Percentiles rank a stretch among this genome's conserved stretches.
Evolutionary conservation across 768 basidiomycete species (phyloP).

Genomic region (Pisolithus orientalis): DNA sequence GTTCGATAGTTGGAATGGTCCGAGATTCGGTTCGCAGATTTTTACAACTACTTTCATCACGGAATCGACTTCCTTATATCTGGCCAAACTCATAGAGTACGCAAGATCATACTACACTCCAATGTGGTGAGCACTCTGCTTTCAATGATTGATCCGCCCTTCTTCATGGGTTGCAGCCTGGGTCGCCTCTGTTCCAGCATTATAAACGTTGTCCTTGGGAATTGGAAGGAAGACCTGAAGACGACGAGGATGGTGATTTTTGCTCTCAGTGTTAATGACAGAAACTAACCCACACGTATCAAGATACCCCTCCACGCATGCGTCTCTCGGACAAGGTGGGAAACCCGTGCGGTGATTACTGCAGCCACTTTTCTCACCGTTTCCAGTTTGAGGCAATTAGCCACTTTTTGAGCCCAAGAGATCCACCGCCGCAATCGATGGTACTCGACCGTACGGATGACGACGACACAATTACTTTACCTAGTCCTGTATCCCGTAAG

Average conservation of each 20-base stretch:
- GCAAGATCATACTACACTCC: conserved; percentile 82
- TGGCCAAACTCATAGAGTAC: conserved; percentile 61
- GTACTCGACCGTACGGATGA: conserved; percentile 73
- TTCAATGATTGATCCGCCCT: not conserved
- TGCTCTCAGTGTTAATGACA: not conserved
- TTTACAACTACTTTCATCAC: conserved; percentile 91
- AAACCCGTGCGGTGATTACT: not conserved
- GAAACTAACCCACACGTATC: not conserved
- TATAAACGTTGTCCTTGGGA: conserved; percentile 93
- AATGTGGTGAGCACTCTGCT: conserved; percentile 61
- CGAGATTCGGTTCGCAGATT: conserved; percentile 44
- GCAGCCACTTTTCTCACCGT: not conserved
- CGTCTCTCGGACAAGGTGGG: conserved; percentile 64
- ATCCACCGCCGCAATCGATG: conserved; percentile 68
- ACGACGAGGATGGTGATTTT: conserved; percentile 69
- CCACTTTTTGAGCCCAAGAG: conserved; percentile 70
- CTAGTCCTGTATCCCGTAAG: conserved; percentile 65
- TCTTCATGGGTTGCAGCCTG: conserved; percentile 49
- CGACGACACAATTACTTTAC: conserved; percentile 63
- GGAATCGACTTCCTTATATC: conserved; percentile 85
- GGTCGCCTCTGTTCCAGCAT: conserved; percentile 82
- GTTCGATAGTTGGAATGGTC: not conserved
- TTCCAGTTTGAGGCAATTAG: conserved; percentile 72
- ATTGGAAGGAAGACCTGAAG: conserved; percentile 72
- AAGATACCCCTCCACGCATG: conserved; percentile 72